Evolutionary conservation across 148 eudicot genomes (phyloP).

Genomic region (Rhododendron williamsianum): DNA sequence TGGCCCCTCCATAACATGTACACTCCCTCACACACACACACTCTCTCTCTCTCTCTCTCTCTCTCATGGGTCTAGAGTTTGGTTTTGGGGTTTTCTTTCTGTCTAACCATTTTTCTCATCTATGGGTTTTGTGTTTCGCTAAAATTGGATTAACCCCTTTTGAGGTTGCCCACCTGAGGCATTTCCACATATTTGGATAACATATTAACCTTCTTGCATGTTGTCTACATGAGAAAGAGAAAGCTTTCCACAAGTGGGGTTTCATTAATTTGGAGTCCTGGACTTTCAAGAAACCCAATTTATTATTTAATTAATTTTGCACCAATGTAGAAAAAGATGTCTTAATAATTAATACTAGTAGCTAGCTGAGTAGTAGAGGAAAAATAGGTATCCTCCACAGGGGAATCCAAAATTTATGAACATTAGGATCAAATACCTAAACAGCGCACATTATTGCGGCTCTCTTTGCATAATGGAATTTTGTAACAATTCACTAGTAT

Average conservation of each 20-base stretch:
- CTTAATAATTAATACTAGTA: too few relatives aligned
- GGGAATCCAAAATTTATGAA: too few relatives aligned
- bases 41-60: not conserved
- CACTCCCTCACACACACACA: not conserved
- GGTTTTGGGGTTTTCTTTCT: not conserved
- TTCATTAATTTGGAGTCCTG: not conserved
- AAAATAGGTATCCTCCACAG: not conserved
- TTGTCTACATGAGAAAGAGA: not conserved
- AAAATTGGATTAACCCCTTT: not conserved
- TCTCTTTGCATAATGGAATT: too few relatives aligned
- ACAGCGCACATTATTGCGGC: too few relatives aligned
- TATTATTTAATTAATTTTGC: not conserved
- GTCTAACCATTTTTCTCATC: not conserved
- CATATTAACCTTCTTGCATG: not conserved
- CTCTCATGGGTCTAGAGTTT: not conserved
- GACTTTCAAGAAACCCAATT: not conserved
- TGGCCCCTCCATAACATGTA: not conserved
- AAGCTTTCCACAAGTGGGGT: not conserved
- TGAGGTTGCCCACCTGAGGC: conserved; percentile 9
- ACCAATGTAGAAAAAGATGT: not conserved
- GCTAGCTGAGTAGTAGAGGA: not conserved
- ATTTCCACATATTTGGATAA: not conserved
- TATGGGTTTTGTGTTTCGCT: not conserved
- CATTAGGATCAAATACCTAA: too few relatives aligned
- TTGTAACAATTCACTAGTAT: not conserved